These are phyloP conservation scores for Aspergillus panamensis DNA, from an alignment of 495 filamentous ascomycete species.

Conservation along the genomic window DNA sequence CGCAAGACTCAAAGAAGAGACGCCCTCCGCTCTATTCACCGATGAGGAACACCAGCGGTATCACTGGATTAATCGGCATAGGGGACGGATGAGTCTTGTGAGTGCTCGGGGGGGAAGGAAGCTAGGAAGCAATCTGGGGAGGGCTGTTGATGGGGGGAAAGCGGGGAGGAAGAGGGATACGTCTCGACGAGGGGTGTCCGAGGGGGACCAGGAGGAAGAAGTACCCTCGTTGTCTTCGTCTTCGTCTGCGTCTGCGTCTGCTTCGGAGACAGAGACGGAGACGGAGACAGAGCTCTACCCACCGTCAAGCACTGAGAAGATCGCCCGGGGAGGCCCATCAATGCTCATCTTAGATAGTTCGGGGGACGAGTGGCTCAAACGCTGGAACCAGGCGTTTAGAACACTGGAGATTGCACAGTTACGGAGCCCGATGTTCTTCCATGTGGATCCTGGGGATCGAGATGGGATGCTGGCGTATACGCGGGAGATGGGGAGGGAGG, in stretches of 20 bases:
- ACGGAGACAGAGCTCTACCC: slow-evolving; percentile 1
- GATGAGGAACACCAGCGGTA: slow-evolving; percentile 64
- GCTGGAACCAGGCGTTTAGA: slow-evolving; percentile 55
- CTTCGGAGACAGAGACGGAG: slow-evolving; percentile 18
- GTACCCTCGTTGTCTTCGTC: slow-evolving; percentile 27
- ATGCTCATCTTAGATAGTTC: slow-evolving; percentile 51
- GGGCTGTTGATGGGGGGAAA: too few relatives aligned
- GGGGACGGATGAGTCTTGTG: slow-evolving; percentile 43
- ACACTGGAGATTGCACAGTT: slow-evolving; percentile 57
- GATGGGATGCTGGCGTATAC: slow-evolving; percentile 61
- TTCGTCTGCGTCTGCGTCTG: slow-evolving; percentile 26
- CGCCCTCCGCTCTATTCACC: slow-evolving; percentile 61
- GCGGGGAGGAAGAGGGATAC: too few relatives aligned
- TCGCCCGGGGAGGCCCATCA: slow-evolving; percentile 17
- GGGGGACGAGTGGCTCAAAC: slow-evolving; percentile 50
- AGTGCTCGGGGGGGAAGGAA: slow-evolving; percentile 28
- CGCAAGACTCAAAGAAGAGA: slow-evolving; percentile 55
- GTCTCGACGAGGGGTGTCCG: slow-evolving; percentile 30
- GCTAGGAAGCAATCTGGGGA: too few relatives aligned
- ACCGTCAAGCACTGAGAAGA: not conserved
- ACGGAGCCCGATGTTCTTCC: slow-evolving; percentile 66
- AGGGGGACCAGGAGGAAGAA: slow-evolving; percentile 28
- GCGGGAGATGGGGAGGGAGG: slow-evolving; percentile 45
- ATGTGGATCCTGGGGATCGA: slow-evolving; percentile 60
- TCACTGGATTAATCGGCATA: slow-evolving; percentile 59